Base-by-base conservation (phyloP, 2,329 filamentous ascomycete species). In the Fonsecaea multimorphosa region DNA sequence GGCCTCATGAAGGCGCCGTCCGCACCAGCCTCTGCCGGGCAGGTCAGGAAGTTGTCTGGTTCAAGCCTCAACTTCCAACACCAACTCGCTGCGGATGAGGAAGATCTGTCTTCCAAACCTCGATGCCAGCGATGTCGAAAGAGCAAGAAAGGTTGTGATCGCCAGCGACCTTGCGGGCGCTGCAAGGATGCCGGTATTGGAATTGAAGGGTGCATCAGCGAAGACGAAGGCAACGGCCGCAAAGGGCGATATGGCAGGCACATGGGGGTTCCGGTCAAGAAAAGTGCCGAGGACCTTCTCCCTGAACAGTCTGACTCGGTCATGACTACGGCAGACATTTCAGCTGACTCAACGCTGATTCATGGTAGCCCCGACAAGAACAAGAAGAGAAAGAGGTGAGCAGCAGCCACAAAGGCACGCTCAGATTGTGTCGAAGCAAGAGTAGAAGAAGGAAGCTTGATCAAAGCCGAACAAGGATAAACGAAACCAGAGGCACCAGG, bases 141-240 rank as follows among this genome's bases (percentile, higher is more conserved):
- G 87, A 98, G 94, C 82, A 99, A 99, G 85, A 99, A 99, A 81
- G 95, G 95, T 12, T 99, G 95, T 76, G 95, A 99, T 81, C 90
- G 95, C 65, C 95, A 98, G 80, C 89, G 95, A 44, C 95, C 95
- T 31, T 99, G 95, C 75, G 92, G 93, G 63, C 88, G 95, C 69
- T 99, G 95, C 87, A 92, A 93, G 77, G 95, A 99, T 80, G 95
- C 95, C 51, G 95, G 95, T 22, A 92, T 99, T 73, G 91, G 91
- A 64, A 88, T 92, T 66, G 95, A 98, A 72, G 92, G 94, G 70
- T 99, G 95, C 78, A 88, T 99, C 78, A 97, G 93, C 78, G 95
- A 99, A 79, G 95, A 99, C 73, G 95, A 99, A 79, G 93, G 93
- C 70, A 98, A 98, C 77, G 95, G 94, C 70, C 91, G 95, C 75